A percentile compares a stretch with the other conserved stretches of the same genome.
These are phyloP conservation scores for Annulohypoxylon maeteangense DNA, from an alignment of 495 filamentous ascomycete species.

Conservation along the genomic window DNA sequence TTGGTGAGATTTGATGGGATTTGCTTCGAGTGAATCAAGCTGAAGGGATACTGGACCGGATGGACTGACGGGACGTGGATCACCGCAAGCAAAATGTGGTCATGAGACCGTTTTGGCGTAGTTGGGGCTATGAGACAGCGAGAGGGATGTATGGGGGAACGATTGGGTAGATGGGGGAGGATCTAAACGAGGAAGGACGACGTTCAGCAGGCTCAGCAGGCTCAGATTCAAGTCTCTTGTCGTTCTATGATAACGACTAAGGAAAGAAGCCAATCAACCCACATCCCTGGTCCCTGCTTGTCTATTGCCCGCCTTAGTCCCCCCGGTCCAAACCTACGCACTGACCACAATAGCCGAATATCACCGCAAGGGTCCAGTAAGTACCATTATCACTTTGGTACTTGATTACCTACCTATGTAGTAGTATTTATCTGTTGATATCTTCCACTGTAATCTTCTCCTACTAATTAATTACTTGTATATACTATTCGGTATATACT, in stretches of 20 bases:
- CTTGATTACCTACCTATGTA: neutral
- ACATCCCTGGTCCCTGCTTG: slow-evolving; percentile 19
- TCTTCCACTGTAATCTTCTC: no score
- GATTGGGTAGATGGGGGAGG: slow-evolving; percentile 41
- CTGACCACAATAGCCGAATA: slow-evolving; percentile 31
- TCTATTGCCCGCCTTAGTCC: slow-evolving; percentile 3
- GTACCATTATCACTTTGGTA: slow-evolving; percentile 8
- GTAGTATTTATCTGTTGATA: no score
- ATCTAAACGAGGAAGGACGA: slow-evolving; percentile 44
- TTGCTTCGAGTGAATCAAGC: slow-evolving; percentile 34
- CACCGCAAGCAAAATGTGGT: slow-evolving; percentile 36
- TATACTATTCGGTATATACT: no score
- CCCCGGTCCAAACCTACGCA: slow-evolving; percentile 17
- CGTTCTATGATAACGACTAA: slow-evolving; percentile 27
- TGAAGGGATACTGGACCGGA: slow-evolving; percentile 12
- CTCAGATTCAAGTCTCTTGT: slow-evolving; percentile 29
- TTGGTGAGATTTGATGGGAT: slow-evolving; percentile 12
- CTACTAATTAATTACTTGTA: no score
- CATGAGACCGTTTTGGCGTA: slow-evolving; percentile 47
- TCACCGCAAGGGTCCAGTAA: slow-evolving; percentile 38
- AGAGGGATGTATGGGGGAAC: slow-evolving; percentile 25
- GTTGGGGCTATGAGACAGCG: slow-evolving; percentile 42
- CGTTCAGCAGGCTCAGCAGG: neutral
- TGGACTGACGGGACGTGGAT: slow-evolving; percentile 23
- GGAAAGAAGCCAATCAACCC: slow-evolving; percentile 24